Evolutionary conservation across 768 basidiomycete species (phyloP), one percentile per base, ranked within the genome.

Genomic region (Terana coerulea): DNA sequence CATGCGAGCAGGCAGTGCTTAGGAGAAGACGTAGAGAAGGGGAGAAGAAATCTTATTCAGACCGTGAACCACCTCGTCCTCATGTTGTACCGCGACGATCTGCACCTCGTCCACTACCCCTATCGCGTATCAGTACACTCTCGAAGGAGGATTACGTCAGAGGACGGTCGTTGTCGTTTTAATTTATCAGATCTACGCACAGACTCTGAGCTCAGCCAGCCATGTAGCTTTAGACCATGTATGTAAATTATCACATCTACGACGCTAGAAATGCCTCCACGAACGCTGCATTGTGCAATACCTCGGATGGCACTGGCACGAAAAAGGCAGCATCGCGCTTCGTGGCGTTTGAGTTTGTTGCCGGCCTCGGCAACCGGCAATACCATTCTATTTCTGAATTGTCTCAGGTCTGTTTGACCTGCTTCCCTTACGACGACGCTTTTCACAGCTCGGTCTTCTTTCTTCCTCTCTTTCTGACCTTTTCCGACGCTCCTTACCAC

Each of bases 1-100:
- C 59, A 40, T 44, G 59, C 31, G 46, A 52, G 36, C 26, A 28
- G 39, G 49, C 37, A 12, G 49, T 40, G 10, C 14, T 3, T 5
- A 26, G 9, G 17, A n/a, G 47, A n/a, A n/a, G 21, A 10, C 34
- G 37, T 1, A 5, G 26, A 11, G 47, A 22, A 25, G 34, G 26
- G 14, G 46, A 5, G 10, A 34, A 17, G n/a, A 31, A 14, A 24
- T 40, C 39, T 19, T 22, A 19, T 19, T 11, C 39, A 10, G 39
- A 40, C 3, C 5, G 21, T 5, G 9, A 15, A 14, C 19, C 45
- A 10, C 28, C 7, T 14, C 11, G 37, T 17, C 37, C 37, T 5
- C 37, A 39, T n/a, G 17, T 39, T 17, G 37, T 19, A 22, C 34
- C 14, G 34, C 14, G 3, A 35, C 31, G 31, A n/a, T 22, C 30